Evolutionary conservation across 2,329 filamentous ascomycete species (phyloP).

Genomic region (Pleoardoris graminearum): DNA sequence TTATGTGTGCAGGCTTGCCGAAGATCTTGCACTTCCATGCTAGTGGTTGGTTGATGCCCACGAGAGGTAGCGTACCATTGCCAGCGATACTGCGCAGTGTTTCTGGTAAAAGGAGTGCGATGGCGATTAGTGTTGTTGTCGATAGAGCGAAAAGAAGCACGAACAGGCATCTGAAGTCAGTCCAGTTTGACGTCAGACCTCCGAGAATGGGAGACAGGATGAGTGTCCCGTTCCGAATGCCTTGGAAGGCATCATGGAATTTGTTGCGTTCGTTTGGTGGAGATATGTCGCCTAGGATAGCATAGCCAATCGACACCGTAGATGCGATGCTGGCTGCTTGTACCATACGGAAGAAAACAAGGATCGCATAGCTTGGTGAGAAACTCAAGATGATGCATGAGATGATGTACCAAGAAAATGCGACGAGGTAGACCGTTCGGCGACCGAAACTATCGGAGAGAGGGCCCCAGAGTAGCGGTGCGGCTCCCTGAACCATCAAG

Average conservation of each 20-base stretch:
- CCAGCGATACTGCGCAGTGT: conserved; percentile 35
- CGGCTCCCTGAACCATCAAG: conserved; percentile 53
- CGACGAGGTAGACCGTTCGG: conserved; percentile 51
- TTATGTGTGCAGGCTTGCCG: conserved; percentile 6
- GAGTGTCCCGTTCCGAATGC: conserved; percentile 43
- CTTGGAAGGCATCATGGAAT: conserved; percentile 47
- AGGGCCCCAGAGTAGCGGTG: conserved; percentile 55
- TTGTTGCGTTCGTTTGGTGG: conserved; percentile 44
- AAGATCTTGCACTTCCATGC: conserved; percentile 33
- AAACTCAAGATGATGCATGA: conserved; percentile 54
- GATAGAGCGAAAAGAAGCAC: conserved; percentile 58
- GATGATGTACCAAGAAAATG: conserved; percentile 53
- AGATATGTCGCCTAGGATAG: conserved; percentile 49
- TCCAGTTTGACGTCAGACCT: conserved; percentile 28
- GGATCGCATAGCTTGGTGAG: conserved; percentile 47
- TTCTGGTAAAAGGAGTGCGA: conserved; percentile 48
- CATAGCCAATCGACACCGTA: conserved; percentile 53
- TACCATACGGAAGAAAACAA: conserved; percentile 53
- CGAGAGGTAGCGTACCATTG: conserved; percentile 38
- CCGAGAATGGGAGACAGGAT: conserved; percentile 28
- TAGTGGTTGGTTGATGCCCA: conserved; percentile 48
- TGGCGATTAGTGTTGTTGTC: conserved; percentile 36
- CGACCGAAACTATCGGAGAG: conserved; percentile 55
- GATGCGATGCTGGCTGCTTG: conserved; percentile 56
- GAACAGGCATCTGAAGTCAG: conserved; percentile 50